These are phyloP conservation scores for Deinandra increscens DNA, from an alignment of 129 eudicot genomes.

Conservation along the genomic window DNA sequence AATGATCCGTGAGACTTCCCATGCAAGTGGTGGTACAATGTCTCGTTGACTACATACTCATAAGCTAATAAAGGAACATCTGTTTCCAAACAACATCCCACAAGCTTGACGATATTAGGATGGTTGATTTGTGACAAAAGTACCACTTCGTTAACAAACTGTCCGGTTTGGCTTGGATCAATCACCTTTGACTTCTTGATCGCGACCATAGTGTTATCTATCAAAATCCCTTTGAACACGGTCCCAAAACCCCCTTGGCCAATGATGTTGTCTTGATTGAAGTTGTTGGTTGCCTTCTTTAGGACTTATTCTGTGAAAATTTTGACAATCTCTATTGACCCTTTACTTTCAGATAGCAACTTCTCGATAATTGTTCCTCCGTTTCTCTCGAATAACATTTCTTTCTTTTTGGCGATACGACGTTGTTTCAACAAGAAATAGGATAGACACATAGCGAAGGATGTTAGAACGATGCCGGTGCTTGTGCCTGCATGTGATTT, in stretches of 20 bases:
- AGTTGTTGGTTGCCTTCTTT: slow-evolving; percentile 12
- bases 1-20: slow-evolving; percentile 4
- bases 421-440: slow-evolving; percentile 21
- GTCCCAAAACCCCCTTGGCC: slow-evolving; percentile 7
- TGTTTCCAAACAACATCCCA: slow-evolving; percentile 35
- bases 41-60: slow-evolving; percentile 26
- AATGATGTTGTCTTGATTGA: not conserved
- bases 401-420: slow-evolving; percentile 20
- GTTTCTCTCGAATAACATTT: slow-evolving; percentile 24
- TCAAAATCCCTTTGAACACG: not conserved
- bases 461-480: slow-evolving; percentile 14
- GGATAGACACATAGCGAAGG: slow-evolving; percentile 17
- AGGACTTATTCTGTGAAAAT: slow-evolving; percentile 12
- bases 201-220: slow-evolving; percentile 11
- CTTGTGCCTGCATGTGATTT: slow-evolving; percentile 15
- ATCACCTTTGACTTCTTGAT: slow-evolving; percentile 30
- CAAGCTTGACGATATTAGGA: slow-evolving; percentile 21
- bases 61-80: slow-evolving; percentile 25
- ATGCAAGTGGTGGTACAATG: slow-evolving; percentile 26
- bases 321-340: slow-evolving; percentile 11
- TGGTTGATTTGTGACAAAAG: slow-evolving; percentile 32
- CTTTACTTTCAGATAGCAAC: slow-evolving; percentile 22
- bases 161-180: slow-evolving; percentile 21
- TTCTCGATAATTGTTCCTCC: slow-evolving; percentile 29
- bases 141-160: slow-evolving; percentile 32